Conservation (phyloP, 2,329 filamentous ascomycete species). For the Colletotrichum spinosum region DNA sequence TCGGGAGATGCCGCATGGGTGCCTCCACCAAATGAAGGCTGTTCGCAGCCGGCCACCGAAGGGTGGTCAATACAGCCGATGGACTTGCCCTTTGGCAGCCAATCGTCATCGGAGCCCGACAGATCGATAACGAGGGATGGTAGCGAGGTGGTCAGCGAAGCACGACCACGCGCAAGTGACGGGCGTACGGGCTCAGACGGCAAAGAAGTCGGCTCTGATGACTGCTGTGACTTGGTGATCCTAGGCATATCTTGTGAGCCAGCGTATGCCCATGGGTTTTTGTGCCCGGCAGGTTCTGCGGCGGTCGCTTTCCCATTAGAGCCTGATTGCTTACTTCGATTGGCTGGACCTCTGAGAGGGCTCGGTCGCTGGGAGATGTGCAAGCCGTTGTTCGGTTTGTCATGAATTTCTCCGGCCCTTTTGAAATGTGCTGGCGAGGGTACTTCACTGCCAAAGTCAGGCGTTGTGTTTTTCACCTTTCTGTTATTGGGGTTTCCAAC, state of each 20-base stretch:
- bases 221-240: slow-evolving; percentile 41
- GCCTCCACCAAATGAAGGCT: not conserved
- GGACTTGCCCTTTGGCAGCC: not conserved
- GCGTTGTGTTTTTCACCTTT: not conserved
- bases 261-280: slow-evolving; percentile 52
- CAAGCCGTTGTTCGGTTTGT: not conserved
- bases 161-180: slow-evolving; percentile 46
- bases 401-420: not conserved
- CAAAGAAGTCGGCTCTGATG: slow-evolving; percentile 56
- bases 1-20: not conserved
- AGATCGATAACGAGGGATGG: slow-evolving; percentile 21
- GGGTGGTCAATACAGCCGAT: too few relatives aligned
- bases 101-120: slow-evolving; percentile 7
- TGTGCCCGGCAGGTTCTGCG: slow-evolving; percentile 40
- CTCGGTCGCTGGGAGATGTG: slow-evolving; percentile 11
- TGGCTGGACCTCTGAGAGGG: slow-evolving; percentile 22
- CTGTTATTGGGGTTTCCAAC: not conserved
- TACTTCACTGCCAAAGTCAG: not conserved
- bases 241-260: slow-evolving; percentile 58
- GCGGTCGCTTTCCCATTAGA: slow-evolving; percentile 40
- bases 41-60: not conserved
- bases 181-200: slow-evolving; percentile 55
- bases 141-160: slow-evolving; percentile 35
- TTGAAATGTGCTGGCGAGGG: not conserved
- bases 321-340: slow-evolving; percentile 48